Conservation (phyloP, 2,329 filamentous ascomycete genomes). For the Pestalotiopsis sp. region DNA sequence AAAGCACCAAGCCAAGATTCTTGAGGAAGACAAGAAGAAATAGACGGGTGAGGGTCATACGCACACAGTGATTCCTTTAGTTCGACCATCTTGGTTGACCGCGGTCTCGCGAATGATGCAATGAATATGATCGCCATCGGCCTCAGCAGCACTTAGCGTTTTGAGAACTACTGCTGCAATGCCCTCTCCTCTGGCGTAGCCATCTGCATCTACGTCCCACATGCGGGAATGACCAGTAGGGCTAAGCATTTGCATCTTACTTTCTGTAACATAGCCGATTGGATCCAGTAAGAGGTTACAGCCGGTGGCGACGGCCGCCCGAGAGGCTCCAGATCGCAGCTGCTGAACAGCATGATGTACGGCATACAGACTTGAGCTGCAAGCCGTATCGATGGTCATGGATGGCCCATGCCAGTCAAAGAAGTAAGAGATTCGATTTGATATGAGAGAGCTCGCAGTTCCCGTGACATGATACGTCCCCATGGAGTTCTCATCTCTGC, state of each 20-base stretch:
- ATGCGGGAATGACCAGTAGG: constrained; percentile 28
- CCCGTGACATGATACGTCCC: not conserved
- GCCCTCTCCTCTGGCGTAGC: constrained; percentile 55
- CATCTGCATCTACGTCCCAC: constrained; percentile 46
- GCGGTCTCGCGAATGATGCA: constrained; percentile 35
- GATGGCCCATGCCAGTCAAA: constrained; percentile 9
- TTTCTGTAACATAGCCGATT: not conserved
- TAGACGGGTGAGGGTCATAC: not conserved
- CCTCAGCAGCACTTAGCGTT: constrained; percentile 43
- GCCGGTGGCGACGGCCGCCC: not conserved
- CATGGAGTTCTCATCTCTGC: not conserved
- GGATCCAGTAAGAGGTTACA: not conserved
- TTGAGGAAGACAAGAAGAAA: no score
- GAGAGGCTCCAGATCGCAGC: not conserved
- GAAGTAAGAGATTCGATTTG: constrained; percentile 8
- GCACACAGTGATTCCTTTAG: constrained; percentile 42
- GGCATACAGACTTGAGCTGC: constrained; percentile 4
- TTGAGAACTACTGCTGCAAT: constrained; percentile 47
- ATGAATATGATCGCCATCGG: constrained; percentile 44
- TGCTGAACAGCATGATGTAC: constrained; percentile 3
- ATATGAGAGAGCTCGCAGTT: not conserved
- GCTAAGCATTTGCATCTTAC: constrained; percentile 26
- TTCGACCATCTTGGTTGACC: constrained; percentile 39
- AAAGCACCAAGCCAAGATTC: no score
- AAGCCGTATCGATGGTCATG: constrained; percentile 12